Conservation (phyloP, 225 moss, liverwort and hornwort genomes). For the Polytrichum formosum region DNA sequence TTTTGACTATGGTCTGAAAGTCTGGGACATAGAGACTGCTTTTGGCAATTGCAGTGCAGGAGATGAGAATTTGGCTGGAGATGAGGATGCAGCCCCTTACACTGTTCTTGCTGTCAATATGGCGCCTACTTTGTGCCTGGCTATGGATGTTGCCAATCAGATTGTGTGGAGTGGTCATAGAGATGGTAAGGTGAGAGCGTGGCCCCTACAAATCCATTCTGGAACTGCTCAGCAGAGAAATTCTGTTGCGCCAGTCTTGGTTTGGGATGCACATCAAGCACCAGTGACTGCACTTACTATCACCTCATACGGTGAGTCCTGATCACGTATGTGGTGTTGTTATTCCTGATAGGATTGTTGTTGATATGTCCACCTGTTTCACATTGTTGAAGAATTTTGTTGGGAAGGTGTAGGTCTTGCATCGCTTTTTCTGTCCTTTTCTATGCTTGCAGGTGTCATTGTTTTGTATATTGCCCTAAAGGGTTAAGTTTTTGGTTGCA, state of each 20-base stretch:
- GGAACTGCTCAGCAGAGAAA: conserved; percentile 38
- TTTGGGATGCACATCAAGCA: conserved; percentile 69
- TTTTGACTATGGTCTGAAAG: conserved; percentile 71
- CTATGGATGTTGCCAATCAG: conserved; percentile 66
- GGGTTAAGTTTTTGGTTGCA: no score
- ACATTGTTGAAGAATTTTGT: no score
- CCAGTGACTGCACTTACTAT: conserved; percentile 54
- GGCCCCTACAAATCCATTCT: conserved; percentile 44
- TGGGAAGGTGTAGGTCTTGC: no score
- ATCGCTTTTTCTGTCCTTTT: no score
- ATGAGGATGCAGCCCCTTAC: conserved; percentile 87
- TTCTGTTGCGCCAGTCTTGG: conserved; percentile 43
- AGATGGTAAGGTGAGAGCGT: conserved; percentile 82
- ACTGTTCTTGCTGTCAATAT: conserved; percentile 52
- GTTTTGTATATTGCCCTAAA: no score
- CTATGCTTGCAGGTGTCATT: no score
- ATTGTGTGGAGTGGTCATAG: conserved; percentile 92
- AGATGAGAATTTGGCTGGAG: conserved; percentile 60
- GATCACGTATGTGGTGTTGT: no score
- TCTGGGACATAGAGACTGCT: conserved; percentile 79
- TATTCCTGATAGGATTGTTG: no score
- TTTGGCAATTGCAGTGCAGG: conserved; percentile 60
- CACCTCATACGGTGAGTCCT: conserved; percentile 49
- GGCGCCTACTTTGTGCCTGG: conserved; percentile 66
- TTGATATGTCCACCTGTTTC: no score